phyloP scores from a whole-genome alignment of 305 asterid genomes.

The Plantago coronopus region DNA sequence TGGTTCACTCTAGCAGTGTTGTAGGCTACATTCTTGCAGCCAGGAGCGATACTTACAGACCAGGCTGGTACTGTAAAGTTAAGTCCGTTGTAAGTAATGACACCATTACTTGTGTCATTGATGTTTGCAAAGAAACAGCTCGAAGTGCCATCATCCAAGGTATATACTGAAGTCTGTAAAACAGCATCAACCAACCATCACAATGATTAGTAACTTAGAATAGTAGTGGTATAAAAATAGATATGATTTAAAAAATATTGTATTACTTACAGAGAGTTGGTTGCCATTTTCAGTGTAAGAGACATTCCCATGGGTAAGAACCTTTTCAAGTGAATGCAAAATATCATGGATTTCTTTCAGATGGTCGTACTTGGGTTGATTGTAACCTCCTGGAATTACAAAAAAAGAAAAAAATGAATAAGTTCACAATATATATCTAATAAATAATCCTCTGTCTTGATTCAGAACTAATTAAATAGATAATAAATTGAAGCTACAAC shows the following conservation, averaged over 20 bases:
- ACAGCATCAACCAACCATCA: background rate
- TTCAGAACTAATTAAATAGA: too few species aligned
- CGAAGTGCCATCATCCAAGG: constrained; percentile 18
- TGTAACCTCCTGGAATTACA: constrained; percentile 33
- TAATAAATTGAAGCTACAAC: too few species aligned
- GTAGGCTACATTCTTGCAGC: constrained; percentile 31
- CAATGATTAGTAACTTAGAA: too few species aligned
- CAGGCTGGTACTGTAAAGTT: constrained; percentile 37
- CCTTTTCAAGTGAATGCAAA: constrained; percentile 45
- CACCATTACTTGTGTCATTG: constrained; percentile 9
- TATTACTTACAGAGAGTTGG: constrained; percentile 26
- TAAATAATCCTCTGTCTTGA: too few species aligned
- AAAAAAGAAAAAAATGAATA: constrained; percentile 21
- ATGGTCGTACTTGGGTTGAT: constrained; percentile 76
- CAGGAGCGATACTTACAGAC: constrained; percentile 43
- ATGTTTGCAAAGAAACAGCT: constrained; percentile 32
- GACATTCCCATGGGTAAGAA: constrained; percentile 47
- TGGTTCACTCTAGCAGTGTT: constrained; percentile 38
- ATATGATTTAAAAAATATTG: background rate
- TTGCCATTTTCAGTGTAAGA: constrained; percentile 27
- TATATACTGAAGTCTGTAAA: constrained; percentile 29
- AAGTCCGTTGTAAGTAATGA: constrained; percentile 2
- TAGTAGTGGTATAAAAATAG: background rate
- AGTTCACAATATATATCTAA: too few species aligned
- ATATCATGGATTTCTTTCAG: constrained; percentile 61